Evolutionary conservation across 1,139 yeast species (phyloP).

Genomic region (Yamadazyma songkhlaensis): DNA sequence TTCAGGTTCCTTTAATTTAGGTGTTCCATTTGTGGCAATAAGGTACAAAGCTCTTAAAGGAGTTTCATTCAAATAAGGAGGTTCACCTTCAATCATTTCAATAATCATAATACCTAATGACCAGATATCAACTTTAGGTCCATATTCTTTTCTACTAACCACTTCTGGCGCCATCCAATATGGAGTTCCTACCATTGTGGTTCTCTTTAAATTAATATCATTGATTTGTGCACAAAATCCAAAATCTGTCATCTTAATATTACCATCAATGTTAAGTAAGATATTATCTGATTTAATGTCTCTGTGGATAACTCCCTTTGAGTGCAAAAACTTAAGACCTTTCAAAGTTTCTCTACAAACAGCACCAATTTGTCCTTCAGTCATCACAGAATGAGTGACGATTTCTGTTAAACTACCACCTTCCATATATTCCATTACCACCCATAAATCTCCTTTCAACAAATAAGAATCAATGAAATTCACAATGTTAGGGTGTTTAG

Average conservation of each 20-base stretch:
- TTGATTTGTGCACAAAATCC: constrained; percentile 96
- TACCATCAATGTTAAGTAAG: constrained; percentile 75
- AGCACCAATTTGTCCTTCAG: constrained; percentile 97
- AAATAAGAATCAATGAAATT: constrained; percentile 86
- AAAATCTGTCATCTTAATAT: constrained; percentile 85
- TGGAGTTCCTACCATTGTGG: constrained; percentile 99
- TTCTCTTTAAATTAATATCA: constrained; percentile 79
- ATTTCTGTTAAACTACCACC: constrained; percentile 97
- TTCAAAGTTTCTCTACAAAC: constrained; percentile 87
- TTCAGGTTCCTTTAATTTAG: constrained; percentile 86
- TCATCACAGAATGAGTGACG: constrained; percentile 91
- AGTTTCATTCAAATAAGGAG: constrained; percentile 93
- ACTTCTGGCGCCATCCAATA: constrained; percentile 99
- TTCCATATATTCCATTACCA: constrained; percentile 97
- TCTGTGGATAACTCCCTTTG: constrained; percentile 92
- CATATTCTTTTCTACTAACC: constrained; percentile 89
- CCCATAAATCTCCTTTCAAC: constrained; percentile 81
- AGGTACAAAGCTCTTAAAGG: constrained; percentile 88
- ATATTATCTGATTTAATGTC: constrained; percentile 96
- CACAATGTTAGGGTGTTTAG: constrained; percentile 87
- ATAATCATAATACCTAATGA: constrained; percentile 93
- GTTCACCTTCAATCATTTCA: constrained; percentile 99
- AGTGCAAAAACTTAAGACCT: constrained; percentile 84
- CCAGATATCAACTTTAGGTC: constrained; percentile 98
- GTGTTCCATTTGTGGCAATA: constrained; percentile 96